Evolutionary conservation across 2,329 filamentous ascomycete genomes (phyloP), one percentile per base, ranked within the genome.

Genomic region (Xylaria sp.): DNA sequence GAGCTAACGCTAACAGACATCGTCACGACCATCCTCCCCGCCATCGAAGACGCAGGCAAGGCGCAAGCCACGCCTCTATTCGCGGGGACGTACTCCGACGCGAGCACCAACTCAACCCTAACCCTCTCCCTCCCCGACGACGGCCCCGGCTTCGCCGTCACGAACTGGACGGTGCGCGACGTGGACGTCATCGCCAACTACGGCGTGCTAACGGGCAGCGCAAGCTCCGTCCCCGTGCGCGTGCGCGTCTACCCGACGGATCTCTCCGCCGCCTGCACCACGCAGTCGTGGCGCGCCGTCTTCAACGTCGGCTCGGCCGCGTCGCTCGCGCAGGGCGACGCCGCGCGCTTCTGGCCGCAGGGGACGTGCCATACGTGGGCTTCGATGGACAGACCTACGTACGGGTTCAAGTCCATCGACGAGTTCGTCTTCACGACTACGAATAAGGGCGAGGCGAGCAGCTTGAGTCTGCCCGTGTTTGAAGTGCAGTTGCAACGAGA

Each of bases 41-140:
- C 80, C 0, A 66, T 86, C 8, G 84, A 86, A 47, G 73, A 79
- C 25, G 83, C 82, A 1, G 79, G 82, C 8, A 79, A 80, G 18
- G 74, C 77, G 5, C 78, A 84, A 53, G 79, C 80, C 0, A 59
- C 60, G 13, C 29, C 66, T 2, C 69, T 65, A 0, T 80, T 80
- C 65, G 79, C 72, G 0, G 83, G 84, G 29, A 79, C 75, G 0
- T 86, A 83, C 66, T 62, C 63, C 0, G 80, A 84, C 44, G 69
- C 72, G 8, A 68, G 68, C 0, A 81, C 77, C 21, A 82, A 83
- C 74, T 84, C 83, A 0, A 81, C 75, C 16, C 72, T 85, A 16
- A 78, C 78, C 0, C 75, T 85, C 18, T 65, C 73, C 0, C 63
- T 81, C 1, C 32, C 32, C 2, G 82, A 84, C 54, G 74, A 75